Evolutionary conservation across 108 stramenopile species (phyloP), one percentile per base, ranked within the genome.

Genomic region (Bacterosira constricta): DNA sequence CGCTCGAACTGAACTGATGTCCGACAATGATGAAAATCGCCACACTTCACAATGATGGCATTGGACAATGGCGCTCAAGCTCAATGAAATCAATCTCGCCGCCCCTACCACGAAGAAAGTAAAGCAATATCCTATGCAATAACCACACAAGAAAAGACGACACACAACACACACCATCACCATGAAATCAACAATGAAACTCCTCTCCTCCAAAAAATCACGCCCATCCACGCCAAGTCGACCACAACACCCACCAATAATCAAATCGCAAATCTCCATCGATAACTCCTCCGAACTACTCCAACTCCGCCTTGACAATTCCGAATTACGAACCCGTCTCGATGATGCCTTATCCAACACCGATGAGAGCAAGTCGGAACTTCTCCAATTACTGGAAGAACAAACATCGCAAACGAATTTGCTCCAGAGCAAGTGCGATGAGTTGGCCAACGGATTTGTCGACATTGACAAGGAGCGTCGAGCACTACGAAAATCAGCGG

Each of bases 391-490:
- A 35, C 54, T 64, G 13, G 41, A 73, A 17, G 42, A 73, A 23
- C 59, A 59, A 35, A 60, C 67, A 1, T 37, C 30, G 7, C 63
- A 76, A 39, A 68, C 60, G 13, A 66, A 74, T 21, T 50, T 47
- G 31, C 60, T 74, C 0, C 66, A 75, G n/a, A 29, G 21, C 37
- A 75, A 62, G 18, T 36, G 74, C 2, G 32, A 75, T 32, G 41
- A 69, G 52, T 32, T 80, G 10, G 50, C 47, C 27, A 26, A 36
- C 5, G 75, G 75, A 2, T 44, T 76, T 21, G 39, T 47, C 18
- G 75, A 68, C 8, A 76, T 76, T 47, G 75, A 76, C 21, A 68
- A 66, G 50, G 64, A 66, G 37, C 64, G 64, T 11, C 49, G 51
- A 36, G 35, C 36, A 31, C 35, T 66, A 34, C 50, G 49, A 34